Base-by-base conservation (phyloP, 2,329 filamentous ascomycete genomes). In the Aspergillus oerlinghausenensis region DNA sequence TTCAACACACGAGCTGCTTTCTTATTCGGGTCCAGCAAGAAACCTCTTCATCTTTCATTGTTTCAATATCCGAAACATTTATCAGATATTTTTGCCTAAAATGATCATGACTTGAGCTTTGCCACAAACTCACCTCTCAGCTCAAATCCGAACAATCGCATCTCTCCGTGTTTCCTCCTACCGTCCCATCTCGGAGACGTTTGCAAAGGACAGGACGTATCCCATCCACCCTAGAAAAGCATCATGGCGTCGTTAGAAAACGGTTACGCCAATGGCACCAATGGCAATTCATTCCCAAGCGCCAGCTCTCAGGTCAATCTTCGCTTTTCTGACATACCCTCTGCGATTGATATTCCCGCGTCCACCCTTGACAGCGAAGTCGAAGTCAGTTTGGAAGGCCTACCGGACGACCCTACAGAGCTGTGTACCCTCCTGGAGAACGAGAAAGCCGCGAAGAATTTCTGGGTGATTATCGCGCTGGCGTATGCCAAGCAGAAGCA, bases 401-500 rank as follows among this genome's bases (percentile, higher is more conserved):
- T 97, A 42, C 85, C 92, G 59, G 94, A 97, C 72, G 94, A 97
- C 70, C 90, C 91, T 21, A 96, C 90, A 49, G 94, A 99, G 77
- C 83, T 99, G 4, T 99, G 94, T 74, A 94, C 90, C 29, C 83
- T 99, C 51, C 86, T 99, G 61, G 93, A 99, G 77, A 96, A 94
- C 69, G 95, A 99, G 74, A 87, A 88, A 68, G 92, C 92, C 17
- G 88, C 90, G 40, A 92, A 93, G 67, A 90, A 88, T 52, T 95
- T 95, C 65, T 99, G 95, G 95, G 93, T 99, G 81, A 93, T 91
- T n/a, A 94, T 97, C 63, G 90, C 95, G 45, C 82, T 97, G 57
- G 93, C 93, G 50, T 99, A 99, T 70, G 93, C 94, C 43, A 99
- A 97, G 78, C 91, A 96, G 77, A 87, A 88, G 70, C 96, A 96